These are phyloP conservation scores for Dactylellina drechsleri DNA, from an alignment of 2,329 filamentous ascomycete genomes.

Conservation along the genomic window DNA sequence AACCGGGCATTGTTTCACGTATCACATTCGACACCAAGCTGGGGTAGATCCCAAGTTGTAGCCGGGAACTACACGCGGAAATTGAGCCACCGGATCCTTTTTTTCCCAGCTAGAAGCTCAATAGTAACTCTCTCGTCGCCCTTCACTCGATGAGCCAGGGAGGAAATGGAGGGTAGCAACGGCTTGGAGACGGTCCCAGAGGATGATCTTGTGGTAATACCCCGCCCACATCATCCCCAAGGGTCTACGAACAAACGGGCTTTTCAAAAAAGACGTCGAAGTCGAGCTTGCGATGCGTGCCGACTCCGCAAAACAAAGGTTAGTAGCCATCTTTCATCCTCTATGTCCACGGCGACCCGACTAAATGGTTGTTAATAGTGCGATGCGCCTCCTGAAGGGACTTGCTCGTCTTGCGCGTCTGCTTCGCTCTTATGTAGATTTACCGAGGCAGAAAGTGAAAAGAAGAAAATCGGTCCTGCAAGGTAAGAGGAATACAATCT, in stretches of 20 bases:
- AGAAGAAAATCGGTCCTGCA: conserved; percentile 58
- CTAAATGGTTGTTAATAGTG: conserved; percentile 53
- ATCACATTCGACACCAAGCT: neutral
- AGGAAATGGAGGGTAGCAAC: conserved; percentile 32
- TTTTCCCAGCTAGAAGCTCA: neutral
- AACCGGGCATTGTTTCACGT: neutral
- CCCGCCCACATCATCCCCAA: conserved; percentile 43
- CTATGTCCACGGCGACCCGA: neutral
- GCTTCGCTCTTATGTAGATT: conserved; percentile 59
- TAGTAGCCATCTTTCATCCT: conserved; percentile 17
- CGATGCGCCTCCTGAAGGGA: conserved; percentile 58
- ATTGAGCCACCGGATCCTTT: neutral
- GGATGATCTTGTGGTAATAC: conserved; percentile 54
- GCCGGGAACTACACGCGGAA: neutral
- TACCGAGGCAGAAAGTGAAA: conserved; percentile 57
- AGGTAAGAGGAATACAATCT: conserved; percentile 49
- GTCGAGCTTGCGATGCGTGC: conserved; percentile 58
- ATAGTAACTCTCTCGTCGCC: neutral
- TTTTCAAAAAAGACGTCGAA: conserved; percentile 58
- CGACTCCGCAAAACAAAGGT: conserved; percentile 59
- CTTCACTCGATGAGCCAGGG: conserved; percentile 4
- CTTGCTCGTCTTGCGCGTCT: conserved; percentile 58
- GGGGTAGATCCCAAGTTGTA: neutral
- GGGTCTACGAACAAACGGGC: conserved; percentile 55
- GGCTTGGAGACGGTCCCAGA: conserved; percentile 46